Conservation (phyloP, 2,329 filamentous ascomycete species). For the Annulohypoxylon truncatum region DNA sequence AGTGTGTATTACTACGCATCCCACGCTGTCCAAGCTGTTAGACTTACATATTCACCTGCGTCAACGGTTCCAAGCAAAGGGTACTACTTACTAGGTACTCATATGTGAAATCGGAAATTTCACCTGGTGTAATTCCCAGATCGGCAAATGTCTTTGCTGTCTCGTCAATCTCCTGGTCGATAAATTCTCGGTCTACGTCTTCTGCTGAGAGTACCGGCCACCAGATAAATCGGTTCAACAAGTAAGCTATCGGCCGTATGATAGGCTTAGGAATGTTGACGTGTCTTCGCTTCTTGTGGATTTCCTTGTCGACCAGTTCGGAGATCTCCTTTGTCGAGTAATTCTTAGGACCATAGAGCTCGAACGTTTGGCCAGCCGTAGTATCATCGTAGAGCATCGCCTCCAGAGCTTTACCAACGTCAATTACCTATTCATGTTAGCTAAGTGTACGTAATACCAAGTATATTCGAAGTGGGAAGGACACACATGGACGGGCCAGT, state of each 20-base stretch:
- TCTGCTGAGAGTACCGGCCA: conserved; percentile 87
- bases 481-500: conserved; percentile 88
- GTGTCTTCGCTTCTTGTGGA: conserved; percentile 87
- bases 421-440: conserved; percentile 72
- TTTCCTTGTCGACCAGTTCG: conserved; percentile 89
- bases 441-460: not conserved
- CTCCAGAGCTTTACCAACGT: conserved; percentile 90
- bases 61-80: not conserved
- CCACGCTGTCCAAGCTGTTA: conserved; percentile 72
- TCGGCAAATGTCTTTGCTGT: conserved; percentile 96
- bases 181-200: conserved; percentile 90
- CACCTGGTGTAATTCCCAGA: conserved; percentile 87
- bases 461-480: not conserved
- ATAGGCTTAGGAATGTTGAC: conserved; percentile 88
- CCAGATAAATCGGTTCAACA: conserved; percentile 87
- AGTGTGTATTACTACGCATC: conserved; percentile 88
- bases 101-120: conserved; percentile 88
- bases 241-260: conserved; percentile 77
- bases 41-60: conserved; percentile 49
- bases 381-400: conserved; percentile 90
- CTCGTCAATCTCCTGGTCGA: conserved; percentile 91
- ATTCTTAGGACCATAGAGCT: conserved; percentile 92
- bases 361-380: conserved; percentile 90
- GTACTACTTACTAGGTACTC: conserved; percentile 82
- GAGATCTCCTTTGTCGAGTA: conserved; percentile 91